phyloP scores from a whole-genome alignment of 139 green algal genomes.

The Volvox reticuliferus region DNA sequence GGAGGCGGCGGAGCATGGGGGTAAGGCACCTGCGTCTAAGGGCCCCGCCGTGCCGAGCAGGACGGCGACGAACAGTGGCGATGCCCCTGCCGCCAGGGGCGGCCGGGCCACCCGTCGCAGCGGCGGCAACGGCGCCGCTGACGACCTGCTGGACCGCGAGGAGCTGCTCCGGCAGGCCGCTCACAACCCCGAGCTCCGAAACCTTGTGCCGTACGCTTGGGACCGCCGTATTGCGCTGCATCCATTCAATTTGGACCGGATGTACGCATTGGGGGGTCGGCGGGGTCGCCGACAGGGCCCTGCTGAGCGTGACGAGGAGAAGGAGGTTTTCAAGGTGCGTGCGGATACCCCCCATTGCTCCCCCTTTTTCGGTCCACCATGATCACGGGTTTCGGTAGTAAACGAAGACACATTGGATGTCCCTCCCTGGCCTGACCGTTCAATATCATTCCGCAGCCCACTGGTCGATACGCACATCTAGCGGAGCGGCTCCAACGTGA shows the following conservation, averaged over 20 bases:
- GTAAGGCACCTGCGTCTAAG: background rate
- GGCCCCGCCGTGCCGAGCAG: background rate
- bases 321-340: slow-evolving; percentile 12
- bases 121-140: background rate
- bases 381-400: too few species aligned
- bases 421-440: too few species aligned
- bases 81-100: background rate
- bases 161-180: slow-evolving; percentile 6
- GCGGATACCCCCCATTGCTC: too few species aligned
- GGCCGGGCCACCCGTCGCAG: background rate
- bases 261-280: background rate
- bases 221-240: slow-evolving; percentile 3
- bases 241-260: slow-evolving; percentile 1
- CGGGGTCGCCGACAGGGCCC: background rate
- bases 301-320: background rate
- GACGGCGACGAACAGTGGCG: background rate
- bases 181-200: background rate
- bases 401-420: too few species aligned
- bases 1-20: background rate
- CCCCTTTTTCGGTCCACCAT: too few species aligned
- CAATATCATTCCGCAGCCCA: background rate
- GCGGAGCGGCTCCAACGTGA: background rate
- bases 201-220: slow-evolving; percentile 27
- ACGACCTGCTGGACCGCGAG: background rate
- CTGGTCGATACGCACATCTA: background rate